Percentiles rank a stretch among this genome's conserved stretches.
Evolutionary conservation across 2,329 filamentous ascomycete genomes (phyloP).

Genomic region (Phaeosphaeriaceae sp.): DNA sequence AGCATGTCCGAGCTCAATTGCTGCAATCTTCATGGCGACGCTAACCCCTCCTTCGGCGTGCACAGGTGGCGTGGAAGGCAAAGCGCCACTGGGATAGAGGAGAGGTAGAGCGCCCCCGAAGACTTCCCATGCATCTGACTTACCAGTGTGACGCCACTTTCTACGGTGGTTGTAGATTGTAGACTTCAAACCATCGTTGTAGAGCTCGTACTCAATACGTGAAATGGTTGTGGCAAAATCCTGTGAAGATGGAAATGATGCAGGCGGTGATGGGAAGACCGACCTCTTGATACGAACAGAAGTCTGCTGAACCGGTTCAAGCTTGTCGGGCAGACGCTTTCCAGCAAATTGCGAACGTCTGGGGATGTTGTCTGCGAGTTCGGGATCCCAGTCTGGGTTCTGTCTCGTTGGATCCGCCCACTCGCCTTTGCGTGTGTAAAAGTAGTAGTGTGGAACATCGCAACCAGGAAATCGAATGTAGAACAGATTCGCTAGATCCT

Average conservation of each 20-base stretch:
- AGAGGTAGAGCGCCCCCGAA: slow-evolving; percentile 16
- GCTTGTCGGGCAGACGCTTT: background rate
- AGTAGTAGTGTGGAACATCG: slow-evolving; percentile 43
- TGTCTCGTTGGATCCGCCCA: slow-evolving; percentile 30
- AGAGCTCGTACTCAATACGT: slow-evolving; percentile 25
- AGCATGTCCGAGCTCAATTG: slow-evolving; percentile 12
- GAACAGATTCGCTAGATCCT: slow-evolving; percentile 28
- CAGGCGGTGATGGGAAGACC: background rate
- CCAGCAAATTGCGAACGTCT: background rate
- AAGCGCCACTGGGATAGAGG: slow-evolving; percentile 26
- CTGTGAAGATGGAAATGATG: background rate
- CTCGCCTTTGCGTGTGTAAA: slow-evolving; percentile 30
- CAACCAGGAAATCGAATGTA: slow-evolving; percentile 36
- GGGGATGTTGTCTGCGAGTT: background rate
- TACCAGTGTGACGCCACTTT: slow-evolving; percentile 18
- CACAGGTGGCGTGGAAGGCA: slow-evolving; percentile 30
- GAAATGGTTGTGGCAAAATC: slow-evolving; percentile 12
- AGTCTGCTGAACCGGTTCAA: background rate
- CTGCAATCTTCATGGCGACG: slow-evolving; percentile 32
- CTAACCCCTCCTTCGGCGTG: slow-evolving; percentile 8
- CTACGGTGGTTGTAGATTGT: slow-evolving; percentile 14
- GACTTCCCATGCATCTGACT: slow-evolving; percentile 17
- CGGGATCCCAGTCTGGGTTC: slow-evolving; percentile 22
- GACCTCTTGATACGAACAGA: slow-evolving; percentile 16
- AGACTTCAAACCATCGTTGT: slow-evolving; percentile 12